Percentiles rank a stretch among this genome's conserved stretches.
Evolutionary conservation across 345 rosid species (phyloP).

Genomic region (Dovyalis caffra): DNA sequence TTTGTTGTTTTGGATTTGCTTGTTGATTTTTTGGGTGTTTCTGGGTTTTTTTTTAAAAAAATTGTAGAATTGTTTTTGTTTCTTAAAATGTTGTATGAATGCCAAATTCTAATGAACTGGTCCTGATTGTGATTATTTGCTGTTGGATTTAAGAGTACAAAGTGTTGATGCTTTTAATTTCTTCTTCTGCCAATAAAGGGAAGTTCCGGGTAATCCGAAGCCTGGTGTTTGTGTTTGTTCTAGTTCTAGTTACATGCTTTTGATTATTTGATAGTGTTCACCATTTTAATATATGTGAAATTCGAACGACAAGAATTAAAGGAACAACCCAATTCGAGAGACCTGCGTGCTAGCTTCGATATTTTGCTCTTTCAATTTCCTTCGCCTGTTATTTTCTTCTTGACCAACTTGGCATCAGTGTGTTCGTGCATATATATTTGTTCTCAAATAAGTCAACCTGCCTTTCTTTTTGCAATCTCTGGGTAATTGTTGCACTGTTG

Average conservation of each 20-base stretch:
- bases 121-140: background rate
- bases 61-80: background rate
- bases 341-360: background rate
- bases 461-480: background rate
- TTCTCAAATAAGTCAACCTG: background rate
- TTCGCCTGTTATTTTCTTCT: background rate
- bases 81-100: background rate
- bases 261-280: background rate
- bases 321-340: background rate
- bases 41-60: background rate
- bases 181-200: background rate
- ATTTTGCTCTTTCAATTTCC: constrained; percentile 1
- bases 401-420: background rate
- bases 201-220: background rate
- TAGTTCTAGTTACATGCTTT: background rate
- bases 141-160: background rate
- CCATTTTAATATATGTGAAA: background rate
- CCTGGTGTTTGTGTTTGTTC: background rate
- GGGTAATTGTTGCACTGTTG: background rate
- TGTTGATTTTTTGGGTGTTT: background rate
- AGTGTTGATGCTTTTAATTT: background rate
- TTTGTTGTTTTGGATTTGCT: background rate
- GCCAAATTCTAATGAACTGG: background rate
- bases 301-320: background rate
- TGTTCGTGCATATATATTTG: background rate